Evolutionary conservation across 441 rosid genomes (phyloP).

Genomic region (Lagerstroemia fauriei): DNA sequence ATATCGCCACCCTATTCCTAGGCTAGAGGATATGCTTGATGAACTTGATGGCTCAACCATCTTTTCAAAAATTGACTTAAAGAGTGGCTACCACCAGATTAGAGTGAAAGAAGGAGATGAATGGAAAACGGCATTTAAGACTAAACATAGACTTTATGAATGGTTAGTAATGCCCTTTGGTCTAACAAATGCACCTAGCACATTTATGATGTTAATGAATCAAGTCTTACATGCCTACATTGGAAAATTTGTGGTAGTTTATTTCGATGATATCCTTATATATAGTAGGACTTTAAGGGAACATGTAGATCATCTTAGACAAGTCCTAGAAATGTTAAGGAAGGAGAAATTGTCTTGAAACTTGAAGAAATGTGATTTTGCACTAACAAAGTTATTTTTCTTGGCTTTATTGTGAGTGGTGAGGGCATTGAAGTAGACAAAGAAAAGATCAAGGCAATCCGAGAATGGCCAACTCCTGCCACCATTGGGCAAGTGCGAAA

Average conservation of each 20-base stretch:
- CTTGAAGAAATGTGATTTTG: background rate
- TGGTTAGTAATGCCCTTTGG: conserved; percentile 6
- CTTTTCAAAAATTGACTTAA: conserved; percentile 4
- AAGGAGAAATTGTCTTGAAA: background rate
- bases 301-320: background rate
- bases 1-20: no score
- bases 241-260: background rate
- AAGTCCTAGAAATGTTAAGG: background rate
- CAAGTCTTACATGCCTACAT: background rate
- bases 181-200: background rate
- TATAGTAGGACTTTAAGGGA: background rate
- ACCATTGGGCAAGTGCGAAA: background rate
- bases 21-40: no score
- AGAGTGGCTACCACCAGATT: conserved; percentile 1
- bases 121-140: background rate
- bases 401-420: no score
- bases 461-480: no score
- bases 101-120: background rate
- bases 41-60: no score
- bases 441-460: background rate
- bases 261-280: background rate
- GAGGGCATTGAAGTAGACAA: no score
- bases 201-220: background rate
- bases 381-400: background rate
- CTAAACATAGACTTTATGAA: conserved; percentile 6